Base-by-base conservation (phyloP, 768 basidiomycete species). In the Suillus occidentalis region DNA sequence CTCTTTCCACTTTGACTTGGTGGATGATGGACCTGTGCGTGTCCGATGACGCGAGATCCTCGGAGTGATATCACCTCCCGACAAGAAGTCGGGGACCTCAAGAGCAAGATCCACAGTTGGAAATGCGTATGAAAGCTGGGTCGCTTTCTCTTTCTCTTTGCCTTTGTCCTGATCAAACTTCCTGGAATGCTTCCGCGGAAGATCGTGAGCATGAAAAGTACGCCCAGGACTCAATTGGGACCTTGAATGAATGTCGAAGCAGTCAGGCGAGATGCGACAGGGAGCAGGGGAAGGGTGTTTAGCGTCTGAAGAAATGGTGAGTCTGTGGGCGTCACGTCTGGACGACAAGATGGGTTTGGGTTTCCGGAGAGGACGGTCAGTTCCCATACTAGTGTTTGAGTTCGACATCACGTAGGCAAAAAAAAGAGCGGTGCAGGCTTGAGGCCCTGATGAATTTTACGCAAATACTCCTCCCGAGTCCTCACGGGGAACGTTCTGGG, bases 311-410 rank as follows among this genome's bases (percentile, higher is more conserved):
- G 65, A 63, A 65, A 52, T 20, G 22, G 72, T 63, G 50, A 71
- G 62, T 14, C 73, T 72, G 72, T 80, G 80, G 71, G 81, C 83
- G 75, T 84, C 84, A 65, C 81, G 81, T 65, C 81, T 78, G 57
- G 87, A 77, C 34, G 88, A 88, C 40, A 87, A 72, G 71, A 87
- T 85, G 9, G 88, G 87, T 25, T 82, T 76, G 68, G 81, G 87
- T 74, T 85, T 86, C 65, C 81, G 80, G 18, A 86, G 83, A 34
- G 75, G 75, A 63, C 80, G 83, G 47, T 81, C 69, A 40, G 60
- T 40, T 64, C 65, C 63, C 67, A 60, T 63, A 47, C 53, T 55
- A 63, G 45, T 40, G 56, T 69, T 62, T 56, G 52, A 63, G 53
- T 65, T 63, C 10, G 68, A 68, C 70, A 75, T 72, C 50, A 69